Base-by-base conservation (phyloP, 1,284 basidiomycete genomes). In the Austroboletus niveus region DNA sequence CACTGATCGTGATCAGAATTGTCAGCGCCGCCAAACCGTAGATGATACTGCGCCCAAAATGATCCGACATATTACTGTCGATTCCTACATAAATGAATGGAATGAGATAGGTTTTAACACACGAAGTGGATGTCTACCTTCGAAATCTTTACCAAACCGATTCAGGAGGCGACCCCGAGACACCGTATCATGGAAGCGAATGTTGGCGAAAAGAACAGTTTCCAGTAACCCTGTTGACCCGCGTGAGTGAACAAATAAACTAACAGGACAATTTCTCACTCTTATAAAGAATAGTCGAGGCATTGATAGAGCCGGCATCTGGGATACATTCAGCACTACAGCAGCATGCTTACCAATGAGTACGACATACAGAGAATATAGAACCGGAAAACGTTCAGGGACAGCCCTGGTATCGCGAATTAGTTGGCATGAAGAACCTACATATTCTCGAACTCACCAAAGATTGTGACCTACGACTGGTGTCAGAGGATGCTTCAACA, bases 141-240 rank as follows among this genome's bases (percentile, higher is more conserved):
- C 94, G 53, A 96, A 92, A 65, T 97, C 94, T 68, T 97, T 96
- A 38, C 93, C 92, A 61, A 97, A 96, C 36, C 94, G 80, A 66
- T 96, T 95, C 38, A 95, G 72, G 7, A 95, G 73, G 12, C 92
- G 82, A 8, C 94, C 94, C 41, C 92, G 82, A 45, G 87, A 91
- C 5, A 93, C 85, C 0, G 93, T 97, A 64, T 98, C 94, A 63
- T 96, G 94, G 79, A 97, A 97, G 27, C 94, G 84, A 47, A 97
- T 85, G 40, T 92, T 85, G 1, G 95, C 94, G 60, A 94, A 94
- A 1, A 99, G 74, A 10, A 98, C 87, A 0, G 87, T 73, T 65
- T 94, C 87, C 40, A 98, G 77, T 45, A 99, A 79, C 36, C 72
- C 84, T 81, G 55, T 67, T 15, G 11, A 27, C 39, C 29, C 10